phyloP scores from a whole-genome alignment of 2,329 filamentous ascomycete genomes.

The Trichoderma guizhouense region DNA sequence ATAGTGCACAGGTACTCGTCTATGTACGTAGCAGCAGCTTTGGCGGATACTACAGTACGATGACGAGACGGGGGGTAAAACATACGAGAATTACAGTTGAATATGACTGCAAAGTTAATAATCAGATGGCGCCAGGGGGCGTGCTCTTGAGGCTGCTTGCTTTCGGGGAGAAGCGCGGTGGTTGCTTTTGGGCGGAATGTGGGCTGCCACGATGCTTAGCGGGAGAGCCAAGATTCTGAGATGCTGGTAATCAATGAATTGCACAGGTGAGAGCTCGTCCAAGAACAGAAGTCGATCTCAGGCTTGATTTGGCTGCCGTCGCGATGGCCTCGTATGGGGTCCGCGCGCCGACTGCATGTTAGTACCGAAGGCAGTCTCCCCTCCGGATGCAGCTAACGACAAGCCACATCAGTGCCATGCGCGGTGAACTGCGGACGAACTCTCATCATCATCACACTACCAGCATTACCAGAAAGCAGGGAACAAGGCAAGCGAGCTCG shows the following conservation, averaged over 20 bases:
- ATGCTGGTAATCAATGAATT: background rate
- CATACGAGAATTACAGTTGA: background rate
- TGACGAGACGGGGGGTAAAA: background rate
- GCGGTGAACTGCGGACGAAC: background rate
- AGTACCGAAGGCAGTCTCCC: background rate
- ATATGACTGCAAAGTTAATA: background rate
- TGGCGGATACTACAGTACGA: background rate
- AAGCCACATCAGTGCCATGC: conserved; percentile 15
- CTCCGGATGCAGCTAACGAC: conserved; percentile 7
- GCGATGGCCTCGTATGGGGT: background rate
- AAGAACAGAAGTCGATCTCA: background rate
- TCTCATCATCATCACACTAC: background rate
- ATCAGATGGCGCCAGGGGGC: background rate
- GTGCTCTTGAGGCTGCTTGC: background rate
- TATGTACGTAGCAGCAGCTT: background rate
- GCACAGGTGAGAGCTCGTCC: background rate
- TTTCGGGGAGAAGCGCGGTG: background rate
- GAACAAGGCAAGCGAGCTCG: background rate
- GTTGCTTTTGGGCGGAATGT: background rate
- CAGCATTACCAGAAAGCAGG: background rate
- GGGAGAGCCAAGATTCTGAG: background rate
- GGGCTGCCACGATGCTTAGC: background rate
- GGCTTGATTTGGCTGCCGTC: background rate
- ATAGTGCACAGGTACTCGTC: background rate
- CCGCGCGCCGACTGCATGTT: background rate